Evolutionary conservation across 2,329 filamentous ascomycete genomes (phyloP).

Genomic region (Talaromyces sp.): DNA sequence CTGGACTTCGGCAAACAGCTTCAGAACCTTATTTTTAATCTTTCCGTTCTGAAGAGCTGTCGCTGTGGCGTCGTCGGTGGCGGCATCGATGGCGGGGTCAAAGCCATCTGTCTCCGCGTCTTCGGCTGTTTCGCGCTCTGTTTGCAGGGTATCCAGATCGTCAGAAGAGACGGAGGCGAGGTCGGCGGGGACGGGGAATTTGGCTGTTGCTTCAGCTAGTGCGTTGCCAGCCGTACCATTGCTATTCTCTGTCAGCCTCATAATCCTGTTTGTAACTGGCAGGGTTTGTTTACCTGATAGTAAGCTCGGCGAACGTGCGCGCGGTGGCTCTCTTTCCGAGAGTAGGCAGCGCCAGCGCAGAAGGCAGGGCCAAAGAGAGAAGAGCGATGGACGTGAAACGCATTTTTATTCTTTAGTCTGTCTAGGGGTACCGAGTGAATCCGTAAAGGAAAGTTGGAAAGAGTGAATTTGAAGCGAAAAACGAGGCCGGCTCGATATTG

Average conservation of each 20-base stretch:
- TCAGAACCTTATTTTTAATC: neutral
- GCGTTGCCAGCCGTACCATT: constrained; percentile 2
- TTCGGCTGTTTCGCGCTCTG: neutral
- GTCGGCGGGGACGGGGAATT: neutral
- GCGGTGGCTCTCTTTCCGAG: neutral
- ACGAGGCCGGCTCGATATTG: neutral
- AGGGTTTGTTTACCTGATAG: neutral
- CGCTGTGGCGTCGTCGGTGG: neutral
- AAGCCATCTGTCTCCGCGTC: neutral
- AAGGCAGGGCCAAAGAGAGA: constrained; percentile 2
- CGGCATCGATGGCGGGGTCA: neutral
- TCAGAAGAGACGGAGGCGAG: neutral
- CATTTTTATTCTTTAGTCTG: neutral
- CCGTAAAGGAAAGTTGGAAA: neutral
- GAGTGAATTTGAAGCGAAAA: neutral
- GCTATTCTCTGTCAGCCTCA: neutral
- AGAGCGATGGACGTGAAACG: neutral
- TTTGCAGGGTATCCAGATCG: neutral
- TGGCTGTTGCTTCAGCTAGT: constrained; percentile 2
- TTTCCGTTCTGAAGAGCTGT: neutral
- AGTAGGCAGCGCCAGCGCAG: neutral
- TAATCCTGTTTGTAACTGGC: neutral
- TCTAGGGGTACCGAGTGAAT: neutral
- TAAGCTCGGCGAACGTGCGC: neutral
- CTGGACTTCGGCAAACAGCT: neutral